Percentiles rank a stretch among this genome's conserved stretches.
Conservation (phyloP, 768 basidiomycete genomes). For the Dacryopinax spathularia region DNA sequence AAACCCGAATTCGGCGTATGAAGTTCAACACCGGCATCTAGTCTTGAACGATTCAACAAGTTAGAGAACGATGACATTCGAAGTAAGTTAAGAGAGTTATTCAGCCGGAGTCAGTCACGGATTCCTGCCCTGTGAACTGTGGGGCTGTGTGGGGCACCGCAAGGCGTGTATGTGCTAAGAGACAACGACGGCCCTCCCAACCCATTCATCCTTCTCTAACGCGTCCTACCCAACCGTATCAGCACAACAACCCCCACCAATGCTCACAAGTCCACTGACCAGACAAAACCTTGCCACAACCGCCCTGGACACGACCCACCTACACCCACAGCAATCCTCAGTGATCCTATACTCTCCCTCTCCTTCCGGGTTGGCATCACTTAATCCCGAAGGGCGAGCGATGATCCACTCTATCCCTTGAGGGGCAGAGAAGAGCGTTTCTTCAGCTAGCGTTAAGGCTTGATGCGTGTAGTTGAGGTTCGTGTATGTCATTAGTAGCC, state of each 20-base stretch:
- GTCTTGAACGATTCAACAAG: too few species aligned
- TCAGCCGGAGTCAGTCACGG: too few species aligned
- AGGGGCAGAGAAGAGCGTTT: not conserved
- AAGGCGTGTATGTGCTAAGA: too few species aligned
- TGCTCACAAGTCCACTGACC: not conserved
- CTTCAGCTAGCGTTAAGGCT: not conserved
- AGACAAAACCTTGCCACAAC: not conserved
- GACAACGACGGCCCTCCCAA: not conserved
- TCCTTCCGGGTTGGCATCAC: not conserved
- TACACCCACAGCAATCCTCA: not conserved
- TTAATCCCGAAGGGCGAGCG: not conserved
- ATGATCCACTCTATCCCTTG: not conserved
- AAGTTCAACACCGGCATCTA: too few species aligned
- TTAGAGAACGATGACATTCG: too few species aligned
- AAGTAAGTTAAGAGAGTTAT: too few species aligned
- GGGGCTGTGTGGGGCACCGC: too few species aligned
- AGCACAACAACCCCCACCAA: not conserved
- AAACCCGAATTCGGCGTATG: too few species aligned
- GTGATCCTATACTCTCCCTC: not conserved
- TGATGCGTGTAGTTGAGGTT: slow-evolving; percentile 1
- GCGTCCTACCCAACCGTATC: not conserved
- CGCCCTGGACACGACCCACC: not conserved
- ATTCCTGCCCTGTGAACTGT: too few species aligned
- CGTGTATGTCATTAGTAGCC: not conserved
- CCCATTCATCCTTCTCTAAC: not conserved